Percentiles rank a stretch among this genome's conserved stretches.
phyloP scores from a whole-genome alignment of 257 asterid species.

The Penstemon newberryi region DNA sequence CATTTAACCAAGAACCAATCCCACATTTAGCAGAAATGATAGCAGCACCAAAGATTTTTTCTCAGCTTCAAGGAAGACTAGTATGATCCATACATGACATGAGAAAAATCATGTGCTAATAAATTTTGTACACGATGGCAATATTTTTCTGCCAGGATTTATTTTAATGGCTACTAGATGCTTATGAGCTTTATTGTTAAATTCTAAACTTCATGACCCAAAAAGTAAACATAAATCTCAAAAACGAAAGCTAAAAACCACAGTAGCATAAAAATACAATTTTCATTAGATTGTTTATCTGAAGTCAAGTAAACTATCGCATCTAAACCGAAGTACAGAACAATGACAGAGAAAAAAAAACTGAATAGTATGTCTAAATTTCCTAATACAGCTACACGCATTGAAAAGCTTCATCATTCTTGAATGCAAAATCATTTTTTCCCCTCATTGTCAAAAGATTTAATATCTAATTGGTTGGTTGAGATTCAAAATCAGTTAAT shows the following conservation, averaged over 20 bases:
- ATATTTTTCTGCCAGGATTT: too few relatives aligned
- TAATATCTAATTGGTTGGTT: neutral
- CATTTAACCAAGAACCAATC: neutral
- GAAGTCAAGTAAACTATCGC: neutral
- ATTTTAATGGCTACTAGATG: neutral
- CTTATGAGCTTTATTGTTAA: too few relatives aligned
- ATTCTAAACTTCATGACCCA: too few relatives aligned
- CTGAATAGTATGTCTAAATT: neutral
- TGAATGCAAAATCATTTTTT: neutral
- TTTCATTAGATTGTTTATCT: neutral
- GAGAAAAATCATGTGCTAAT: neutral
- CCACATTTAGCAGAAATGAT: neutral
- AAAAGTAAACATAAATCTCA: too few relatives aligned
- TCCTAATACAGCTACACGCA: neutral
- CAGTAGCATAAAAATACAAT: neutral
- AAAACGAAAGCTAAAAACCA: neutral
- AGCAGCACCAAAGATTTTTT: too few relatives aligned
- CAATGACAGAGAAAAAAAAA: neutral
- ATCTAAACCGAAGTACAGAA: neutral
- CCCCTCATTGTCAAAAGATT: neutral
- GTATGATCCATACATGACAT: neutral
- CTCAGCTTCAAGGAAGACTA: neutral
- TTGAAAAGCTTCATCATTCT: neutral
- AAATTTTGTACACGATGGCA: too few relatives aligned
- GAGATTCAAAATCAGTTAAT: too few relatives aligned